phyloP scores from a whole-genome alignment of 495 filamentous ascomycete species.

The Niebla homalea region DNA sequence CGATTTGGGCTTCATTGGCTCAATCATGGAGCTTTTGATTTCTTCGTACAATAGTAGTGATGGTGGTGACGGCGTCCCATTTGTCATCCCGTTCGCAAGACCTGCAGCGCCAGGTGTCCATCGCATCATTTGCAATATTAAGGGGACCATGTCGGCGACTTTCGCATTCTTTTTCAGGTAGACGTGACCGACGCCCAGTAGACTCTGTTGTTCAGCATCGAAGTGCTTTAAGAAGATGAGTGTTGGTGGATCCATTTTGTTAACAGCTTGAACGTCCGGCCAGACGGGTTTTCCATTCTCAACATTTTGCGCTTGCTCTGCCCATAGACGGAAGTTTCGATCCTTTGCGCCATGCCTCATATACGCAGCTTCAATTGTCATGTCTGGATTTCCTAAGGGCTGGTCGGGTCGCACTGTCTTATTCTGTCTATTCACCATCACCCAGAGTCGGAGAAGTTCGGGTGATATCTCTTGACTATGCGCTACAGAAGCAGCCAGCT shows the following conservation, averaged over 20 bases:
- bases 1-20: conserved; percentile 80
- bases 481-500: conserved; percentile 57
- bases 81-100: conserved; percentile 10
- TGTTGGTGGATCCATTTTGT: conserved; percentile 41
- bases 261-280: conserved; percentile 38
- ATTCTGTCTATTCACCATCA: conserved; percentile 97
- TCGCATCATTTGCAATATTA: conserved; percentile 71
- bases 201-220: conserved; percentile 57
- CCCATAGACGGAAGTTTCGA: conserved; percentile 69
- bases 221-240: conserved; percentile 90
- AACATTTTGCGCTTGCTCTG: conserved; percentile 56
- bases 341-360: conserved; percentile 55
- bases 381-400: conserved; percentile 60
- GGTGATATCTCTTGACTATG: conserved; percentile 46
- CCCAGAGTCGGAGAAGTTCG: conserved; percentile 67
- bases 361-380: conserved; percentile 71
- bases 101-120: conserved; percentile 51
- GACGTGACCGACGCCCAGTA: conserved; percentile 64
- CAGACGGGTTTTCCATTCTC: conserved; percentile 56
- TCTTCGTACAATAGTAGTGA: conserved; percentile 67
- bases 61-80: conserved; percentile 9
- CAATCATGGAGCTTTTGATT: conserved; percentile 96
- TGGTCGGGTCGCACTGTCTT: conserved; percentile 87
- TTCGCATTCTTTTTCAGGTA: conserved; percentile 81
- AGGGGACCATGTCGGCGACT: conserved; percentile 69